Conservation (phyloP, 1,284 basidiomycete genomes). For the Moesziomyces antarcticus region DNA sequence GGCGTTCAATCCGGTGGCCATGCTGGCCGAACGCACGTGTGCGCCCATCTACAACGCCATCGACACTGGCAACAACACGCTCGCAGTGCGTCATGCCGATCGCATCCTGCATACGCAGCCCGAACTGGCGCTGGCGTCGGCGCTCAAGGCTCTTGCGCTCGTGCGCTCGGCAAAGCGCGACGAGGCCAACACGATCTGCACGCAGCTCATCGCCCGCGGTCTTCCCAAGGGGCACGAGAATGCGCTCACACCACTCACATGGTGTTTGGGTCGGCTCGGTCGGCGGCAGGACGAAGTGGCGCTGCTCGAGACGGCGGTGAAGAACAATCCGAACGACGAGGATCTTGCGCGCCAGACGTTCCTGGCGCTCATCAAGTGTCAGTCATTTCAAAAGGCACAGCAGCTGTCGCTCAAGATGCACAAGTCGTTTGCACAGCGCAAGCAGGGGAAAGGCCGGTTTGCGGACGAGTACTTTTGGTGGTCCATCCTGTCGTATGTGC, state of each 20-base stretch:
- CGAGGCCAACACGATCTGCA: constrained; percentile 80
- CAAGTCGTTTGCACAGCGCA: constrained; percentile 72
- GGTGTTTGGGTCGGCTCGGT: constrained; percentile 79
- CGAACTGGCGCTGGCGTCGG: constrained; percentile 56
- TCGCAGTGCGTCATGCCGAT: constrained; percentile 46
- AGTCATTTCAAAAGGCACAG: constrained; percentile 60
- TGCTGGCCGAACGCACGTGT: constrained; percentile 54
- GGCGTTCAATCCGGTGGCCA: constrained; percentile 41
- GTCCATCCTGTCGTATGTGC: constrained; percentile 80
- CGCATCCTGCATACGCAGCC: constrained; percentile 44
- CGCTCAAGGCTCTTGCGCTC: constrained; percentile 84
- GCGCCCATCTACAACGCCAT: constrained; percentile 54
- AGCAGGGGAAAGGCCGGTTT: constrained; percentile 83
- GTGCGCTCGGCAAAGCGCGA: constrained; percentile 82
- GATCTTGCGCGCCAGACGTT: constrained; percentile 84
- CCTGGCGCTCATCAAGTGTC: constrained; percentile 70
- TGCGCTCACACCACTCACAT: constrained; percentile 81
- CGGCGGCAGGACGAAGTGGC: constrained; percentile 72
- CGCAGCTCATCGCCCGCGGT: constrained; percentile 81
- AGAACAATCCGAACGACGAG: constrained; percentile 79
- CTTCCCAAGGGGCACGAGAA: constrained; percentile 61
- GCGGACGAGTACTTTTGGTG: constrained; percentile 81
- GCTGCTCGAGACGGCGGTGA: constrained; percentile 64
- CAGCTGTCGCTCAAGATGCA: constrained; percentile 53
- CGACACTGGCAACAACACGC: constrained; percentile 48